Evolutionary conservation across 495 filamentous ascomycete genomes (phyloP).

Genomic region (Penicillium herquei): DNA sequence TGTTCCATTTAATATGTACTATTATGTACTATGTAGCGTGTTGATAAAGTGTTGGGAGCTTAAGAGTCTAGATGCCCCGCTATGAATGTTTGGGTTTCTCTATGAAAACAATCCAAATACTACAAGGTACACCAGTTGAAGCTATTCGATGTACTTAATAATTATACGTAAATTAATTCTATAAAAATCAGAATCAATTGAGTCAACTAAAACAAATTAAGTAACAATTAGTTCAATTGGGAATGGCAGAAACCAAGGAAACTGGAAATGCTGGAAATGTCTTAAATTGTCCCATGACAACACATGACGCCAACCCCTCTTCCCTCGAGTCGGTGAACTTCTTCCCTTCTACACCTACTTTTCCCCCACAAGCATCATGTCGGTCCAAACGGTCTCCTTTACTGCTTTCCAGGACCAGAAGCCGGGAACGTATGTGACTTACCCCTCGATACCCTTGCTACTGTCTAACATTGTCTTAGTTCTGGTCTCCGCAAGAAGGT

Average conservation of each 20-base stretch:
- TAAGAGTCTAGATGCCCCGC: not conserved
- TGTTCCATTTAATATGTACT: not conserved
- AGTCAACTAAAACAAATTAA: too few species aligned
- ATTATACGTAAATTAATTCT: too few species aligned
- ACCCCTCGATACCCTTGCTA: conserved; percentile 1
- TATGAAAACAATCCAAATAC: too few species aligned
- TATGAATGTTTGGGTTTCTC: too few species aligned
- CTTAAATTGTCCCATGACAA: conserved; percentile 7
- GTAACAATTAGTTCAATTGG: too few species aligned
- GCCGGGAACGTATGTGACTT: conserved; percentile 87
- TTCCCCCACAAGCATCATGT: conserved; percentile 49
- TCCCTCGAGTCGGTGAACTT: conserved; percentile 29
- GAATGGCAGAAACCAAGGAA: too few species aligned
- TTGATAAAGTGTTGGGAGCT: not conserved
- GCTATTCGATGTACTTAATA: too few species aligned
- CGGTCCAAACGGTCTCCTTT: conserved; percentile 70
- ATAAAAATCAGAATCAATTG: too few species aligned
- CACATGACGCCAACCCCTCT: conserved; percentile 29
- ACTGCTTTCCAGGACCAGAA: conserved; percentile 92
- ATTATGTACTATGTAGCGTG: not conserved
- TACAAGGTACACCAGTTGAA: too few species aligned
- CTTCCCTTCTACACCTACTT: conserved; percentile 2
- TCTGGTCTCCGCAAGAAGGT: conserved; percentile 99
- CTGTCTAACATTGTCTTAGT: conserved; percentile 47
- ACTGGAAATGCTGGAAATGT: not conserved